Conservation (phyloP, 176 grass and related monocot species). For the Echinochloa phyllopogon region DNA sequence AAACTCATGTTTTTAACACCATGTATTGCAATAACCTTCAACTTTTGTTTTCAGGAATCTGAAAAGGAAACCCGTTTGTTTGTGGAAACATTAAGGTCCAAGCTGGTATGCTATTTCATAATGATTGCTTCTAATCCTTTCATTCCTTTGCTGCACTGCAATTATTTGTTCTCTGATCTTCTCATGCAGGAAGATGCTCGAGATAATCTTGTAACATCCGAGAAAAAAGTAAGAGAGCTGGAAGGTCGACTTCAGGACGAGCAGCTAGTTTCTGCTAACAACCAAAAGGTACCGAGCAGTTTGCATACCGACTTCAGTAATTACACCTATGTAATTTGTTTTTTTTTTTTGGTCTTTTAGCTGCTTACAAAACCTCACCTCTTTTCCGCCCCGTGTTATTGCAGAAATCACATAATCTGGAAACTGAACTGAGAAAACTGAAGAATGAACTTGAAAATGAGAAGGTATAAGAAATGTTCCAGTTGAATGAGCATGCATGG, state of each 20-base stretch:
- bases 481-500: slow-evolving; percentile 35
- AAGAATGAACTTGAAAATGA: slow-evolving; percentile 89
- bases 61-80: slow-evolving; percentile 86
- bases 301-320: slow-evolving; percentile 19
- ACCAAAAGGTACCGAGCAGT: slow-evolving; percentile 61
- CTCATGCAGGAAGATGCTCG: slow-evolving; percentile 78
- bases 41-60: slow-evolving; percentile 62
- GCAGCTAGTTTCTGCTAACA: slow-evolving; percentile 65
- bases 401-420: slow-evolving; percentile 84
- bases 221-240: slow-evolving; percentile 87
- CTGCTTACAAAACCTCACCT: slow-evolving; percentile 16
- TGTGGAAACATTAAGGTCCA: slow-evolving; percentile 85
- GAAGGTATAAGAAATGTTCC: slow-evolving; percentile 82
- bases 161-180: slow-evolving; percentile 38
- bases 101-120: slow-evolving; percentile 69
- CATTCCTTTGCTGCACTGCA: slow-evolving; percentile 26
- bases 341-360: slow-evolving; percentile 14
- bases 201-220: slow-evolving; percentile 88
- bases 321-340: slow-evolving; percentile 26
- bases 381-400: slow-evolving; percentile 36
- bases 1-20: not conserved
- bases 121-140: slow-evolving; percentile 1
- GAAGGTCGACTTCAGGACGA: slow-evolving; percentile 83
- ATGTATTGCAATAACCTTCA: slow-evolving; percentile 26
- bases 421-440: slow-evolving; percentile 73